These are phyloP conservation scores for Hsuehochloa calcarea DNA, from an alignment of 176 grass and related monocot species.

Conservation along the genomic window DNA sequence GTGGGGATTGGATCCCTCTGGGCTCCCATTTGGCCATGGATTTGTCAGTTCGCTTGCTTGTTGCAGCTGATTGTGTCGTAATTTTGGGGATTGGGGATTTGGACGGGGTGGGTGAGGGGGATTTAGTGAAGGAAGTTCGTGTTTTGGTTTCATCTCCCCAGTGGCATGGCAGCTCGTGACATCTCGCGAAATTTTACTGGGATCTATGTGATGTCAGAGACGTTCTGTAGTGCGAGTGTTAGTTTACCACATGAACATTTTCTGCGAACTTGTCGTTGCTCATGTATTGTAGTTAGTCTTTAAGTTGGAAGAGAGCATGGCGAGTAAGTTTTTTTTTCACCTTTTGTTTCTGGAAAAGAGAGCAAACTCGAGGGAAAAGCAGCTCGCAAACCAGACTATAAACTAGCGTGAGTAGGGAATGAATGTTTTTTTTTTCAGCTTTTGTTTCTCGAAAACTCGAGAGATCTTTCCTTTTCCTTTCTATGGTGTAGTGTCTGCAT, in stretches of 20 bases:
- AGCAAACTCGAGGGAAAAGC: neutral
- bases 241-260: neutral
- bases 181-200: neutral
- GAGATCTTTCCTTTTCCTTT: neutral
- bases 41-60: slow-evolving; percentile 20
- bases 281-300: neutral
- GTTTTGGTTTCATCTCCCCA: neutral
- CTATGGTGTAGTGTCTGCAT: neutral
- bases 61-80: neutral
- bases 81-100: slow-evolving; percentile 12
- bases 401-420: too few relatives aligned
- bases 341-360: neutral
- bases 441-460: slow-evolving; percentile 1
- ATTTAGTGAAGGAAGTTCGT: neutral
- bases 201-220: neutral
- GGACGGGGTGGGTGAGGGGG: neutral
- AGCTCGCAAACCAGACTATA: too few relatives aligned
- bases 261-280: neutral
- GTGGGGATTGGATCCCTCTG: neutral
- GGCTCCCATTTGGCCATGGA: neutral
- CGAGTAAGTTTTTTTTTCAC: neutral
- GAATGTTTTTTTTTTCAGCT: neutral
- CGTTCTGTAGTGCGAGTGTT: neutral
- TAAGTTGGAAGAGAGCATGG: too few relatives aligned
- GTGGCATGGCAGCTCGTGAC: neutral